Evolutionary conservation across 2,329 filamentous ascomycete genomes (phyloP), one percentile per base, ranked within the genome.

Genomic region (Alternaria ventricosa): DNA sequence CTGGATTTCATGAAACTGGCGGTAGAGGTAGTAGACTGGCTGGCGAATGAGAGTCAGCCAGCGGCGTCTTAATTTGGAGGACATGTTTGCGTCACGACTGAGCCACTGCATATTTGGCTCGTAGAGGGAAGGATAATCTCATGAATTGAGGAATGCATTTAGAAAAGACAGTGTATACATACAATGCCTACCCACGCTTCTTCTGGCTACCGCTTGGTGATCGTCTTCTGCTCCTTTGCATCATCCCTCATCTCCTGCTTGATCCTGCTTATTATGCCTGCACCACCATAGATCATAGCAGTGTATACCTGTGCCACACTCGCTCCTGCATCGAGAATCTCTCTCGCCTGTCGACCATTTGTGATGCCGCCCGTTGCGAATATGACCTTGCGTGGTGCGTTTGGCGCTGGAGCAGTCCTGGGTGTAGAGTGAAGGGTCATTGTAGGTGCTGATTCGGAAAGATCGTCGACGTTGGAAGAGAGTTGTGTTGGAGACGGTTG

Each of bases 281-380:
- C 81, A 46, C 88, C 88, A 15, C 87, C 87, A 70, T 89, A 90
- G 53, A 88, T 86, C 70, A 92, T 79, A 5, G 88, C 91, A 0
- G 96, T 99, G 79, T 98, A 98, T 56, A 97, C 86, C 89, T 97
- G 96, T 3, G 93, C 94, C 13, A 96, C 90, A 71, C 91, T 95
- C 0, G 96, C 96, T 9, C 96, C 96, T 0, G 94, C 94, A 70
- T 96, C 92, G 53, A 98, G 84, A 7, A 95, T 88, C 81, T 92
- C 86, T 13, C 92, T 83, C 9, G 93, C 96, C 81, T 98, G 91
- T 67, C 91, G 86, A 5, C 96, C 96, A 68, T 91, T 95, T 1
- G 92, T 96, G 75, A 99, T 95, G 18, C 96, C 96, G 1, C 96
- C 96, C 0, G 93, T 96, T 0, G 95, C 95, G 77, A 98, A 98